Evolutionary conservation across 2,329 filamentous ascomycete species (phyloP), one percentile per base, ranked within the genome.

Genomic region (Ascochyta fabae): DNA sequence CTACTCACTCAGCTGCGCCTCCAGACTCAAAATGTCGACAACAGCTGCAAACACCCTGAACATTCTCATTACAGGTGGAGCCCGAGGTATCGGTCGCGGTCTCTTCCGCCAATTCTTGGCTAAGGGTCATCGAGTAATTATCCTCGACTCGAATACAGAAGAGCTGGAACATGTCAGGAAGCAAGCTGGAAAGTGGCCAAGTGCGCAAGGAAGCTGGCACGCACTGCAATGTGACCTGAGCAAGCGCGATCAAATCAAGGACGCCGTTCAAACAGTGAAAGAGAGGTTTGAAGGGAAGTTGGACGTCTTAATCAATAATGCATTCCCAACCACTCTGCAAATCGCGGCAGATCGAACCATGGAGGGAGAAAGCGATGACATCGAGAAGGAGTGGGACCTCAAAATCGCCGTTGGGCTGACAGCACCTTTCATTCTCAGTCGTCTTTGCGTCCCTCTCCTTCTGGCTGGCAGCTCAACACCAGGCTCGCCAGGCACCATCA

Each of bases 61-160:
- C n/a, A 63, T 73, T 12, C 65, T 78, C 47, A 68, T 78, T 40
- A 77, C 75, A n/a, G 79, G 78, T 26, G 78, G 75, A 44, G 78
- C 77, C 4, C 73, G 77, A 26, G 80, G 79, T 24, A 81, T 82
- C 40, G 79, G 80, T 23, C 74, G 79, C 35, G 76, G 74, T 31
- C 69, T 81, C 15, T 76, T 78, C 39, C 77, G 78, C 10, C 74
- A 77, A 39, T 77, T 81, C 43, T 69, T 78, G 19, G 57, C 68
- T 16, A 58, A 66, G 10, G 78, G 80, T n/a, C 75, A 81, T 66
- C 72, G 74, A 29, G 75, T 82, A 39, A 78, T 79, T 57, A 72
- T 81, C 6, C 66, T 81, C 33, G 79, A 81, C 53, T 71, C 76
- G 40, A 77, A 81, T 58, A 65, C 62, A 29, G 70, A 71, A 39